Evolutionary conservation across 2,329 filamentous ascomycete genomes (phyloP), one percentile per base, ranked within the genome.

Genomic region (Juglanconis oblonga): DNA sequence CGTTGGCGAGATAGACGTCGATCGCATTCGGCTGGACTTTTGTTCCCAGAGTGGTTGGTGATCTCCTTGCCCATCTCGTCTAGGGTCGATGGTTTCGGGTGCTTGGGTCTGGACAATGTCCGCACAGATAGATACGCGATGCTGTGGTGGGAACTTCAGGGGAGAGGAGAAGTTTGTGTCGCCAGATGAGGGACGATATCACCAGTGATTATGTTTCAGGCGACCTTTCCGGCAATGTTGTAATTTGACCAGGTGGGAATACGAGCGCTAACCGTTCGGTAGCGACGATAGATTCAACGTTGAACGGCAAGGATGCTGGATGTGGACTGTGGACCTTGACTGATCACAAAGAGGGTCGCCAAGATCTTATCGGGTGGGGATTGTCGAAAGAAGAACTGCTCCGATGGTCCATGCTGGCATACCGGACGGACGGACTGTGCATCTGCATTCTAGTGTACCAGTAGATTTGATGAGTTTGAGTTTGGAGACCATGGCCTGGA

Each of bases 301-400:
- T 14, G 48, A 10, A 35, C 31, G 33, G 17, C 6, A 1, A 14
- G 33, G 49, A 29, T 35, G 14, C 33, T 33, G 14, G 33, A 32
- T 32, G 48, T 57, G 49, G 53, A n/a, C n/a, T n/a, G n/a, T n/a
- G n/a, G n/a, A 31, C 35, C 53, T 33, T 29, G 48, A 35, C 14
- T 31, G 44, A 35, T 57, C 40, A 33, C 52, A 57, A 55, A 49
- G 52, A 40, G 58, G 58, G 33, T 47, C 42, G 48, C 36, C 44
- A 24, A 53, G 53, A 48, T 36, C 58, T 14, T 17, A 57, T 57
- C 24, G 49, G 58, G 58, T 50, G 57, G 38, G 29, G 58, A n/a
- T 51, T 42, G 58, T 48, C 54, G 48, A 57, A 49, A 48, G n/a
- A n/a, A n/a, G n/a, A n/a, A n/a, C n/a, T n/a, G n/a, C n/a, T n/a